Conservation (phyloP, 192 early-diverging fungal genomes). For the Coemansia sp. region DNA sequence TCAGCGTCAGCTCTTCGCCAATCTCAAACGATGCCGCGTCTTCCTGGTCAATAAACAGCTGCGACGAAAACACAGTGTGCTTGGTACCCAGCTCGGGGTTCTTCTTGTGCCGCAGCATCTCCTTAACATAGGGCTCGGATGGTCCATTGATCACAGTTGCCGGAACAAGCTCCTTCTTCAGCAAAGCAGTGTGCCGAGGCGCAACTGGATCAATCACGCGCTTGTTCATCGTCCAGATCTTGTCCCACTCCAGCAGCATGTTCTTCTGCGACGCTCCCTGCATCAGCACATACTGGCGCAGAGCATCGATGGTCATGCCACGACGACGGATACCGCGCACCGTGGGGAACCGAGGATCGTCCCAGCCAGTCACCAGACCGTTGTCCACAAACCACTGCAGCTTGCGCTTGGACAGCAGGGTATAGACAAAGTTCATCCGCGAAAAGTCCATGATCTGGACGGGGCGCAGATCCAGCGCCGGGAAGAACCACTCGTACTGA, state of each 20-base stretch:
- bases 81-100: constrained; percentile 90
- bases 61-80: constrained; percentile 72
- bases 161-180: constrained; percentile 64
- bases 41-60: constrained; percentile 79
- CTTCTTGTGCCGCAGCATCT: constrained; percentile 93
- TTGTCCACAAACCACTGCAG: constrained; percentile 94
- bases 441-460: constrained; percentile 95
- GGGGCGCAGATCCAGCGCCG: constrained; percentile 78
- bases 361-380: constrained; percentile 81
- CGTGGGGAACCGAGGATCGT: constrained; percentile 90
- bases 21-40: constrained; percentile 80
- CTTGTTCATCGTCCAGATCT: constrained; percentile 97
- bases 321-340: constrained; percentile 88
- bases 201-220: constrained; percentile 95
- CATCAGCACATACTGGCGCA: constrained; percentile 95
- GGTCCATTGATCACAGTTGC: constrained; percentile 63
- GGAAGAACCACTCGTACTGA: constrained; percentile 96
- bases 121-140: constrained; percentile 37
- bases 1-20: constrained; percentile 94
- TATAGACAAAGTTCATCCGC: constrained; percentile 97
- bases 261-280: constrained; percentile 97
- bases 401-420: constrained; percentile 97
- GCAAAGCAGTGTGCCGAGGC: constrained; percentile 84
- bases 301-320: constrained; percentile 96
- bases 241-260: constrained; percentile 97